phyloP scores from a whole-genome alignment of 2,329 filamentous ascomycete genomes.

The Cladophialophora exuberans region DNA sequence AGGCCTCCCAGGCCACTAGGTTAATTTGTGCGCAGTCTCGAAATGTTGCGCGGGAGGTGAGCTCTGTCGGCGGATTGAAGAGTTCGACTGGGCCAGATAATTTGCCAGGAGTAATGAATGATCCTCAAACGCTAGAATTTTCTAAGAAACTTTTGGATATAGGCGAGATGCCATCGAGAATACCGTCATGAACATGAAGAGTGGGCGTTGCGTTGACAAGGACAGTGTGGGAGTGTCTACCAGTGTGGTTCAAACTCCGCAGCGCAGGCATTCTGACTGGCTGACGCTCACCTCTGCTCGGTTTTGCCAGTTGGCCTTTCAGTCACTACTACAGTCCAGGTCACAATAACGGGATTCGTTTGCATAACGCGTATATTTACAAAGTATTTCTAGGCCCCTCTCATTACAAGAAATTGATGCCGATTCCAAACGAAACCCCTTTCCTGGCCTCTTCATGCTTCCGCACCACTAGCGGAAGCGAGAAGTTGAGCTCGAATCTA shows the following conservation, averaged over 20 bases:
- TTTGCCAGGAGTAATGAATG: no score
- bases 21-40: constrained; percentile 14
- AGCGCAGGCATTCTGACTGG: constrained; percentile 11
- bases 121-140: no score
- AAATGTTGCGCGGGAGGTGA: not conserved
- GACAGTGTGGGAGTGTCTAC: no score
- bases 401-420: constrained; percentile 85
- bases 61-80: no score
- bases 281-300: constrained; percentile 1
- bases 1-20: constrained; percentile 16
- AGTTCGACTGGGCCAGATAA: no score
- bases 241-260: constrained; percentile 13
- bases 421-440: constrained; percentile 91
- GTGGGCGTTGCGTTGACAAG: no score
- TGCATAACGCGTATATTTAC: no score
- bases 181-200: not conserved
- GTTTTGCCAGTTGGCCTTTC: constrained; percentile 16
- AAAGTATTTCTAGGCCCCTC: constrained; percentile 15
- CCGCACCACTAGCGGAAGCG: constrained; percentile 78
- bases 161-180: no score
- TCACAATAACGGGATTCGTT: not conserved
- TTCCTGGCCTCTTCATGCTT: constrained; percentile 87
- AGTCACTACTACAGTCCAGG: not conserved
- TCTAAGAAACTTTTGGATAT: no score
- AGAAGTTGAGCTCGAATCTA: constrained; percentile 94